Conservation (phyloP, 1,284 basidiomycete genomes). For the Microbotryum scabiosae region DNA sequence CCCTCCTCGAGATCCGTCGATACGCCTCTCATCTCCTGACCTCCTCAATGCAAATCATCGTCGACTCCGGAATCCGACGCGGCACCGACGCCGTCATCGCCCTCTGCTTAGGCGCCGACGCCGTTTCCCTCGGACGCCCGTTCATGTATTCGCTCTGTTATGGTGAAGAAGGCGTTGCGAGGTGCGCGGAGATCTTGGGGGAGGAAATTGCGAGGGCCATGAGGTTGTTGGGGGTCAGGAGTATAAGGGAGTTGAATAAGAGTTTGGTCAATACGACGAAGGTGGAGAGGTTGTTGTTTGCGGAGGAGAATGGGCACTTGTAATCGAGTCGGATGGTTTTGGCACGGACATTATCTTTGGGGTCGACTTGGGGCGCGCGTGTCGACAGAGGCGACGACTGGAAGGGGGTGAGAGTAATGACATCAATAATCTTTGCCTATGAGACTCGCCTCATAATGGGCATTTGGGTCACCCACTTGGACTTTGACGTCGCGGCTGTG, state of each 20-base stretch:
- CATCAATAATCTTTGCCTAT: no score
- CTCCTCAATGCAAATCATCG: conserved; percentile 44
- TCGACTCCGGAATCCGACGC: conserved; percentile 36
- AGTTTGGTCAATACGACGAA: conserved; percentile 2
- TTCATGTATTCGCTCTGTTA: conserved; percentile 18
- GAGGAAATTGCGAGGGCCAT: conserved; percentile 7
- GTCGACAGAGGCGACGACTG: no score
- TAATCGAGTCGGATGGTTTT: no score
- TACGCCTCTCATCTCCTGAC: conserved; percentile 65
- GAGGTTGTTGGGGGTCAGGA: conserved; percentile 7
- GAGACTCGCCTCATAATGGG: no score
- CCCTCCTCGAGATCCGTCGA: conserved; percentile 47
- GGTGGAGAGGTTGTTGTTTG: conserved; percentile 1
- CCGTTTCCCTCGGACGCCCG: conserved; percentile 29
- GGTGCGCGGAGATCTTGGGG: conserved; percentile 3
- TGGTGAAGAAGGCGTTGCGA: conserved; percentile 8
- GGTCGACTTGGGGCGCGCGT: no score
- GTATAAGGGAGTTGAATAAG: conserved; percentile 1
- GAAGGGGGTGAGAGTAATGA: no score
- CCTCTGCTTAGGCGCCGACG: conserved; percentile 36
- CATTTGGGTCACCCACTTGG: no score
- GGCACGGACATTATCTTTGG: no score
- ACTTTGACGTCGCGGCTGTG: no score
- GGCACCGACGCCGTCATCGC: conserved; percentile 38
- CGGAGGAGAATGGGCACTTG: no score